Conservation (phyloP, 192 early-diverging fungal species). For the Chytriomyces sp. region DNA sequence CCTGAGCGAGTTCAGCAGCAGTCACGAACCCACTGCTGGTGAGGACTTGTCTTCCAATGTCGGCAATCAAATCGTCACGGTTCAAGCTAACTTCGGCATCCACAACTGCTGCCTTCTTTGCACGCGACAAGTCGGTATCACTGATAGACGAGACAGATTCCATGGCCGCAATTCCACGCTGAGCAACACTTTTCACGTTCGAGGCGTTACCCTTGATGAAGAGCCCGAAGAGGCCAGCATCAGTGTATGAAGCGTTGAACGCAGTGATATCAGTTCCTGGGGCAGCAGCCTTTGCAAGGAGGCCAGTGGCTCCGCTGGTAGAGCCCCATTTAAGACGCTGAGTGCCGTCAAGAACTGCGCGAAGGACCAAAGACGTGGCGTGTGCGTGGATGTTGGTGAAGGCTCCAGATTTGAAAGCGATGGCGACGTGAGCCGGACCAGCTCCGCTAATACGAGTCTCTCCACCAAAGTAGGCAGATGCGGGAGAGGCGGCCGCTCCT, state of each 20-base stretch:
- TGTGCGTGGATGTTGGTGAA: slow-evolving; percentile 62
- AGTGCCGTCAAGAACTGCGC: slow-evolving; percentile 52
- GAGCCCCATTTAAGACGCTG: slow-evolving; percentile 54
- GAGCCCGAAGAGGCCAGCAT: slow-evolving; percentile 90
- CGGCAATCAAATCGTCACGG: slow-evolving; percentile 38
- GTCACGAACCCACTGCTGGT: slow-evolving; percentile 44
- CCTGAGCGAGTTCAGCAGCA: slow-evolving; percentile 58
- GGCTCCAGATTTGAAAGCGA: slow-evolving; percentile 81
- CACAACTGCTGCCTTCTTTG: slow-evolving; percentile 59
- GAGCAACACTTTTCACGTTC: slow-evolving; percentile 48
- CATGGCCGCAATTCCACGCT: slow-evolving; percentile 45
- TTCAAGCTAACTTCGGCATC: slow-evolving; percentile 46
- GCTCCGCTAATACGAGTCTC: slow-evolving; percentile 72
- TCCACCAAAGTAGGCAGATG: slow-evolving; percentile 82
- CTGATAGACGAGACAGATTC: slow-evolving; percentile 44
- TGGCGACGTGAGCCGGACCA: slow-evolving; percentile 68
- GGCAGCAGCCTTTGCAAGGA: slow-evolving; percentile 70
- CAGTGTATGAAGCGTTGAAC: slow-evolving; percentile 87
- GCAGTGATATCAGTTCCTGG: slow-evolving; percentile 59
- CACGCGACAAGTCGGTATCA: slow-evolving; percentile 45
- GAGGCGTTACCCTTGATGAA: slow-evolving; percentile 58
- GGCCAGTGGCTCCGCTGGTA: slow-evolving; percentile 43
- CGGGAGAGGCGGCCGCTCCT: slow-evolving; percentile 32
- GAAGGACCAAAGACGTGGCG: slow-evolving; percentile 64
- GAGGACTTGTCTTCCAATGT: slow-evolving; percentile 45